Base-by-base conservation (phyloP, 139 green algal species). In the Spirogloea muscicola region DNA sequence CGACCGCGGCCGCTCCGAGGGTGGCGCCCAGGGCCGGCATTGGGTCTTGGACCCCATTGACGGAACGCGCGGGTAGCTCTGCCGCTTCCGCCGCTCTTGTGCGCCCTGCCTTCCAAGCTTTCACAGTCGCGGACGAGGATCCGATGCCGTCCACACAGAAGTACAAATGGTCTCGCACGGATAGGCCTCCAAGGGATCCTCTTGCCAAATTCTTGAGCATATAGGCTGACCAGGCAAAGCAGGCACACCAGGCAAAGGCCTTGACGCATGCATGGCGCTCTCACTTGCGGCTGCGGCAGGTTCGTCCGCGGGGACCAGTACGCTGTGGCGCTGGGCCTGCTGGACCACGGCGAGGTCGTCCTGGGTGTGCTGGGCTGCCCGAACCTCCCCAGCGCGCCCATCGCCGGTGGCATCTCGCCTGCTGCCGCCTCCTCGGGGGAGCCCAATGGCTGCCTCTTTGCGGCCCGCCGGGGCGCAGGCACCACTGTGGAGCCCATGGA, bases 261-360 rank as follows among this genome's bases (percentile, higher is more conserved):
- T n/a, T n/a, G n/a, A n/a, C n/a, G n/a, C n/a, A n/a, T n/a, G n/a
- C n/a, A n/a, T n/a, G n/a, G n/a, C n/a, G n/a, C n/a, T n/a, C n/a
- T n/a, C n/a, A n/a, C n/a, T n/a, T n/a, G n/a, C n/a, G n/a, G n/a
- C n/a, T n/a, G n/a, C n/a, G n/a, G n/a, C 42, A 94, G 93, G 39
- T 98, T 98, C 85, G 91, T 98, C 52, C 87, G 88, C 55, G 88
- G 88, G 79, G 79, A 95, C 16, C 94, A 98, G 85, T 98, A 98
- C 77, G 84, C 89, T 1, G 88, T 98, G 16, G 96, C 91, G 73
- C 85, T 98, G 9, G 94, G 90, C 51, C 79, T 97, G 69, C 67
- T 98, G 31, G 77, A 94, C 49, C 77, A 89, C 1, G 90, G 89
- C 1, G 31, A 93, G 82, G 85, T 87, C 27, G 86, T 90, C 61